Evolutionary conservation across 306 rosid species (phyloP).

Genomic region (Canavalia ensiformis): DNA sequence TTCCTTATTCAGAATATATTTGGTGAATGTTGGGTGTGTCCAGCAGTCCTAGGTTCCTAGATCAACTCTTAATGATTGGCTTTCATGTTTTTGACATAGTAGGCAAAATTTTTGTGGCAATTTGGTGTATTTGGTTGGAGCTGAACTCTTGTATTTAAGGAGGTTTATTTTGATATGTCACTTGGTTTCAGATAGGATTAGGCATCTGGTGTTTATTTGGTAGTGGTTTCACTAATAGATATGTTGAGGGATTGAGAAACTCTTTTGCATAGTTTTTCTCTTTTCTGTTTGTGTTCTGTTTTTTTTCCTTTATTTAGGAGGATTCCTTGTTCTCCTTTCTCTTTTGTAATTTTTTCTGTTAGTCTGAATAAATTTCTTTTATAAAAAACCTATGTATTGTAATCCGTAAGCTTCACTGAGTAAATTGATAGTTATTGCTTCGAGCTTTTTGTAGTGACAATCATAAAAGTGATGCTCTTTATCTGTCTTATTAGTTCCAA

Average conservation of each 20-base stretch:
- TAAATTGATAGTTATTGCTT: slow-evolving; percentile 24
- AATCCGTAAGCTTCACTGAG: slow-evolving; percentile 14
- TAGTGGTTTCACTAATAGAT: neutral
- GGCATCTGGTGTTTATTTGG: neutral
- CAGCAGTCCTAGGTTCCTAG: neutral
- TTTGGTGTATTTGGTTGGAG: slow-evolving; percentile 1
- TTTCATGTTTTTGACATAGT: slow-evolving; percentile 2
- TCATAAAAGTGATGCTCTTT: slow-evolving; percentile 17
- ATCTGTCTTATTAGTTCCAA: neutral
- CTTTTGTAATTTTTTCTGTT: neutral
- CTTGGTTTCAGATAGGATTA: neutral
- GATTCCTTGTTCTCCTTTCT: slow-evolving; percentile 3
- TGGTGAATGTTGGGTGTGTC: slow-evolving; percentile 20
- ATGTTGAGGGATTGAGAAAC: slow-evolving; percentile 13
- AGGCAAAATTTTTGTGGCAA: slow-evolving; percentile 25
- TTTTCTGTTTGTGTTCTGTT: slow-evolving; percentile 35
- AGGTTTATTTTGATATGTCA: neutral
- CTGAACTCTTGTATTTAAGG: neutral
- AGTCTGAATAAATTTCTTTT: slow-evolving; percentile 19
- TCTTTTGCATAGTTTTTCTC: slow-evolving; percentile 11
- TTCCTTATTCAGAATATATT: neutral
- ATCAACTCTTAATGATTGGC: slow-evolving; percentile 1
- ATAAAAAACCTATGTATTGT: neutral
- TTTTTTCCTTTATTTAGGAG: slow-evolving; percentile 4
- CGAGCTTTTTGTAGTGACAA: neutral